A percentile compares a stretch with the other conserved stretches of the same genome.
Conservation (phyloP, 129 eudicot species). For the Flaveria brownii region DNA sequence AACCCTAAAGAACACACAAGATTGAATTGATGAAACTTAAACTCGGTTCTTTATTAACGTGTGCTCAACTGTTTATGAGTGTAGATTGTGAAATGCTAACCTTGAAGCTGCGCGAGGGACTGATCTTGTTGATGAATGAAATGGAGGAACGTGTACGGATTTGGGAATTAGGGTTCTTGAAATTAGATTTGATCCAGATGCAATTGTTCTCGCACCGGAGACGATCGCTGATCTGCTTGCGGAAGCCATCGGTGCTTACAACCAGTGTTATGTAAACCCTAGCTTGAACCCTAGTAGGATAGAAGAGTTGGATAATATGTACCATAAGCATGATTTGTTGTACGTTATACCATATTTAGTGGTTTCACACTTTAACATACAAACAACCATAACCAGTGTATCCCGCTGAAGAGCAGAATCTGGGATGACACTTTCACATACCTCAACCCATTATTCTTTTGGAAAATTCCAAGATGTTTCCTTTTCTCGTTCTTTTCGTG, state of each 20-base stretch:
- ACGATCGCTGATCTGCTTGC: constrained; percentile 49
- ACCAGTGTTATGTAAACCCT: constrained; percentile 27
- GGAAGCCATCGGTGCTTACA: constrained; percentile 41
- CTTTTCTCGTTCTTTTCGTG: too few relatives aligned
- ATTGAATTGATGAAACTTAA: background rate
- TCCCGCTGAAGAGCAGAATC: too few relatives aligned
- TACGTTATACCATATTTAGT: background rate
- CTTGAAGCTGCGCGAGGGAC: constrained; percentile 56
- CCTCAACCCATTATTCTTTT: too few relatives aligned
- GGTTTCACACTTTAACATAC: too few relatives aligned
- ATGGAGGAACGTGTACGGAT: constrained; percentile 39
- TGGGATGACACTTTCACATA: too few relatives aligned
- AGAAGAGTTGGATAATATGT: background rate
- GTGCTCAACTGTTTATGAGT: background rate
- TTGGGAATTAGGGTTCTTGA: constrained; percentile 41
- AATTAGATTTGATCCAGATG: constrained; percentile 39
- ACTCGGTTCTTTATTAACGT: background rate
- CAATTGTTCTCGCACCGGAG: constrained; percentile 39
- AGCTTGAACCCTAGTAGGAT: constrained; percentile 17
- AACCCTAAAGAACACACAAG: constrained; percentile 36
- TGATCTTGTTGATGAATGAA: constrained; percentile 44
- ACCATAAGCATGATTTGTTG: background rate
- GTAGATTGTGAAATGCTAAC: constrained; percentile 22
- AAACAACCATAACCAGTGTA: too few relatives aligned
- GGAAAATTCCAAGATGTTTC: too few relatives aligned